phyloP scores from a whole-genome alignment of 2,329 filamentous ascomycete species.

The Trichophaea hybrida region DNA sequence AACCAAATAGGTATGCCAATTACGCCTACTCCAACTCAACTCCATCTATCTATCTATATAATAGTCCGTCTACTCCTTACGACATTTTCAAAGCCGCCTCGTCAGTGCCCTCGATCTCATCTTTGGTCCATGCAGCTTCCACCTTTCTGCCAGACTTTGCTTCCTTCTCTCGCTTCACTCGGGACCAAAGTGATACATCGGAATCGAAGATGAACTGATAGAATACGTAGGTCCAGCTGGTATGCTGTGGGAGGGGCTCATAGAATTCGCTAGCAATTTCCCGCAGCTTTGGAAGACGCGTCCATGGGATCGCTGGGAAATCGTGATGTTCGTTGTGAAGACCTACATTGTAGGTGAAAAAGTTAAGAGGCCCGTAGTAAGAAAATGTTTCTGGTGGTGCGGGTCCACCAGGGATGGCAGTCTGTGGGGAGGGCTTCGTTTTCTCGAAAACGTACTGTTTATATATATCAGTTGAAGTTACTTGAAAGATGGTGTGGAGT shows the following conservation, averaged over 20 bases:
- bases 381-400: constrained; percentile 80
- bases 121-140: constrained; percentile 30
- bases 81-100: background rate
- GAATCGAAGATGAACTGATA: constrained; percentile 93
- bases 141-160: constrained; percentile 39
- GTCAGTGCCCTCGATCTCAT: constrained; percentile 9
- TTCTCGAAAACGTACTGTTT: constrained; percentile 56
- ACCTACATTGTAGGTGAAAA: constrained; percentile 92
- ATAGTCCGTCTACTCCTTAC: too few species aligned
- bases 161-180: constrained; percentile 63
- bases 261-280: constrained; percentile 84
- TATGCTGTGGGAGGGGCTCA: constrained; percentile 66
- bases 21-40: too few species aligned
- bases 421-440: constrained; percentile 39
- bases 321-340: constrained; percentile 98
- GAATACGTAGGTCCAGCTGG: constrained; percentile 83
- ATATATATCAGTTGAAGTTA: constrained; percentile 5
- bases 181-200: constrained; percentile 75
- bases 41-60: too few species aligned
- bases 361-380: constrained; percentile 87
- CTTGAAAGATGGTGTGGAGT: background rate
- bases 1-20: too few species aligned
- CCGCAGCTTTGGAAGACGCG: constrained; percentile 60
- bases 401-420: constrained; percentile 47
- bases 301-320: constrained; percentile 95